Percentiles rank a stretch among this genome's conserved stretches.
These are phyloP conservation scores for Scutellaria barbata DNA, from an alignment of 257 asterid genomes.

Conservation along the genomic window DNA sequence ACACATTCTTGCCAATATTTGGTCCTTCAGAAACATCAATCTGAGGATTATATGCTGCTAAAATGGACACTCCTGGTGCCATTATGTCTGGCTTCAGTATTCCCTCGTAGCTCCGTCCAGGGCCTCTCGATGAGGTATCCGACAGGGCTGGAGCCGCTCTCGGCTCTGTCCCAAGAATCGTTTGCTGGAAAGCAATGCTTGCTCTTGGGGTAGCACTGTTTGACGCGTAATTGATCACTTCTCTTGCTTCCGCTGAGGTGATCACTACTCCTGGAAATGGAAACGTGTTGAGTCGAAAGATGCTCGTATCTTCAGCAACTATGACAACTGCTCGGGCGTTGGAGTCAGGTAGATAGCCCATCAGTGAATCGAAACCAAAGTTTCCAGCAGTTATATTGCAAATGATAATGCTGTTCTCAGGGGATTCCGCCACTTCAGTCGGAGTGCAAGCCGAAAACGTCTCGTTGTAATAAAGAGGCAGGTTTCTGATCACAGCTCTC, in stretches of 20 bases:
- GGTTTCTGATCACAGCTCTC: conserved; percentile 25
- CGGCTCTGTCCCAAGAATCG: conserved; percentile 40
- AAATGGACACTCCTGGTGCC: conserved; percentile 50
- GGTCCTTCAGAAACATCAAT: no score
- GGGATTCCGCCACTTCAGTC: conserved; percentile 10
- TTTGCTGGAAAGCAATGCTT: conserved; percentile 43
- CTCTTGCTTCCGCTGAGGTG: conserved; percentile 21
- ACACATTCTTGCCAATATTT: no score
- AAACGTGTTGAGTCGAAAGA: conserved; percentile 25
- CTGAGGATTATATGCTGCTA: no score
- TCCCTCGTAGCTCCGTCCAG: conserved; percentile 33
- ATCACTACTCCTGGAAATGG: conserved; percentile 44
- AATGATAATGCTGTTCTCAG: conserved; percentile 25
- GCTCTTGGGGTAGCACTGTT: conserved; percentile 31
- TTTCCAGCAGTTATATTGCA: conserved; percentile 28
- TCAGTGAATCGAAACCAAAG: background rate
- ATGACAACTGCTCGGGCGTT: conserved; percentile 35
- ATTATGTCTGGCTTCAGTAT: conserved; percentile 53
- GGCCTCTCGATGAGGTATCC: conserved; percentile 43
- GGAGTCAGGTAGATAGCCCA: conserved; percentile 8
- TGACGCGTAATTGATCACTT: conserved; percentile 29
- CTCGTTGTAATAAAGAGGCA: conserved; percentile 22
- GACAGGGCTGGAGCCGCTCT: conserved; percentile 47
- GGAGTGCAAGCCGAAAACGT: conserved; percentile 24
- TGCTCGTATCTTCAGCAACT: conserved; percentile 27